These are phyloP conservation scores for Penicillium frequentans DNA, from an alignment of 2,329 filamentous ascomycete species.

Conservation along the genomic window DNA sequence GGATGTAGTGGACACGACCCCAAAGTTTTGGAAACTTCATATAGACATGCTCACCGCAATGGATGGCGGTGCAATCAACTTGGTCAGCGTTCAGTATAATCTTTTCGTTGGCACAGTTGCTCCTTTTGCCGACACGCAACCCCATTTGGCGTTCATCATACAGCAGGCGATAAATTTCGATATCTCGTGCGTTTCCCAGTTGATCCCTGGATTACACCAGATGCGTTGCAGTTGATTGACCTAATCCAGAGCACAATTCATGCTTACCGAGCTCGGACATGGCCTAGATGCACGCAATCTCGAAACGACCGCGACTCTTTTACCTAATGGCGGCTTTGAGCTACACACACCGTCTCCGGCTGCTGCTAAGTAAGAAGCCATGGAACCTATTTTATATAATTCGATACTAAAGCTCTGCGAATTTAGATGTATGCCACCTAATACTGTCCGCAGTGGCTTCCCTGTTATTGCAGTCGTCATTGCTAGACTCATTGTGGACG, in stretches of 20 bases:
- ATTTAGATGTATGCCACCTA: slow-evolving; percentile 24
- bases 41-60: slow-evolving; percentile 2
- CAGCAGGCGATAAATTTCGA: neutral
- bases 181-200: neutral
- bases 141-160: neutral
- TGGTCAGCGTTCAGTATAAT: slow-evolving; percentile 5
- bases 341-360: slow-evolving; percentile 32
- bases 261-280: slow-evolving; percentile 44
- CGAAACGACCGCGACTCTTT: slow-evolving; percentile 39
- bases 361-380: slow-evolving; percentile 35
- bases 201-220: neutral
- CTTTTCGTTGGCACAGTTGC: slow-evolving; percentile 3
- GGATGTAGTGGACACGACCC: slow-evolving; percentile 3
- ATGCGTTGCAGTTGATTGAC: neutral
- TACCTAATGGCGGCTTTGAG: slow-evolving; percentile 34
- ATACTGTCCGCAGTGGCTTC: slow-evolving; percentile 12
- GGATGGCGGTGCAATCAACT: slow-evolving; percentile 4
- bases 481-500: slow-evolving; percentile 17
- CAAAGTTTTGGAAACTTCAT: slow-evolving; percentile 6
- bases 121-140: neutral
- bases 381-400: neutral
- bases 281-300: slow-evolving; percentile 42
- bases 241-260: slow-evolving; percentile 28
- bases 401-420: neutral
- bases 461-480: slow-evolving; percentile 20